Percentiles rank a stretch among this genome's conserved stretches.
These are phyloP conservation scores for Pezicula neosporulosa DNA, from an alignment of 2,329 filamentous ascomycete species.

Conservation along the genomic window DNA sequence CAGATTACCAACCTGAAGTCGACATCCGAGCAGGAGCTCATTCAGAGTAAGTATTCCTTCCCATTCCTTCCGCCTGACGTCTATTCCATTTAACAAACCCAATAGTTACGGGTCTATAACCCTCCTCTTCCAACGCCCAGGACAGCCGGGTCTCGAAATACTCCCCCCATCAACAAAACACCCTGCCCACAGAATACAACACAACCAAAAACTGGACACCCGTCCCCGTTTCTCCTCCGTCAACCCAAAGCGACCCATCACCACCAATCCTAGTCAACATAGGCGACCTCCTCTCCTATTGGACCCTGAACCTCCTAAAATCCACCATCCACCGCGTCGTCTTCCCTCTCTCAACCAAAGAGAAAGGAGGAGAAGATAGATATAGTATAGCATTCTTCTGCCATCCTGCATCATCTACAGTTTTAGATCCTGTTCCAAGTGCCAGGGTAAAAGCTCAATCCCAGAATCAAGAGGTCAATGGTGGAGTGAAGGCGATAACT, in stretches of 20 bases:
- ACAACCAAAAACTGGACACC: conserved; percentile 49
- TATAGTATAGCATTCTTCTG: conserved; percentile 70
- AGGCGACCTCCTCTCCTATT: conserved; percentile 74
- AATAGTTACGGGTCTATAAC: conserved; percentile 56
- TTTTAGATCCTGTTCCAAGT: conserved; percentile 58
- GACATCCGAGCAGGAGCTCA: conserved; percentile 89
- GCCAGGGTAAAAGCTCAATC: conserved; percentile 44
- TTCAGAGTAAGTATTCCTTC: conserved; percentile 57
- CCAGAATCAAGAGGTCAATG: not conserved
- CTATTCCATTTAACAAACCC: not conserved
- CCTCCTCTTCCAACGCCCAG: conserved; percentile 79
- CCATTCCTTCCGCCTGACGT: not conserved
- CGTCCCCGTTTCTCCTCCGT: conserved; percentile 63
- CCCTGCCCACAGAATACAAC: conserved; percentile 28
- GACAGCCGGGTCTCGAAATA: conserved; percentile 85
- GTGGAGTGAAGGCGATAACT: conserved; percentile 49
- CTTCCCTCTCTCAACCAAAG: conserved; percentile 50
- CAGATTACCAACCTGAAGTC: conserved; percentile 41
- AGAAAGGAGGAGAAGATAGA: conserved; percentile 46
- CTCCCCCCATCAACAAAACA: conserved; percentile 48
- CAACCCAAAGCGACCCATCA: conserved; percentile 52
- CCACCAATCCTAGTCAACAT: conserved; percentile 74
- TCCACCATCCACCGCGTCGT: conserved; percentile 88
- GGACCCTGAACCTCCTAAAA: conserved; percentile 85
- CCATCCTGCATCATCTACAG: conserved; percentile 53